phyloP scores from a whole-genome alignment of 352 stramenopile species.

The Pythium myriotylum region DNA sequence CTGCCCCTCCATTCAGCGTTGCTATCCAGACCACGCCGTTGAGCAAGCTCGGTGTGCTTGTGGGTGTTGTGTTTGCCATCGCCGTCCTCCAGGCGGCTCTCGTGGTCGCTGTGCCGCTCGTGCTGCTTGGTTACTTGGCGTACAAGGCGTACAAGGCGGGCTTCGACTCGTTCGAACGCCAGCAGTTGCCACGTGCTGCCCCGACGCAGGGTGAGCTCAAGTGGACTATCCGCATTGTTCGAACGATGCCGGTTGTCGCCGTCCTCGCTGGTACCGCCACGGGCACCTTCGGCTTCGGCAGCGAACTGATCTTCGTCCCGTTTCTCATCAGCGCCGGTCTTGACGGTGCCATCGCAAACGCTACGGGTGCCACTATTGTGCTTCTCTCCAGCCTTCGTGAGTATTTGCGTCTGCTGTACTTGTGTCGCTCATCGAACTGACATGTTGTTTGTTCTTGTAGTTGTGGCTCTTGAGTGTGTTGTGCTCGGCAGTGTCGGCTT shows the following conservation, averaged over 20 bases:
- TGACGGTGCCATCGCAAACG: conserved; percentile 13
- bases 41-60: conserved; percentile 24
- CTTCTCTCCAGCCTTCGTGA: conserved; percentile 20
- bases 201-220: conserved; percentile 24
- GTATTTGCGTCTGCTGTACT: conserved; percentile 1
- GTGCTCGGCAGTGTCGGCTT: conserved; percentile 15
- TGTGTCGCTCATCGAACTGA: conserved; percentile 4
- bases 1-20: conserved; percentile 17
- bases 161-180: conserved; percentile 18
- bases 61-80: conserved; percentile 23
- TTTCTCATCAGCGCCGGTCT: conserved; percentile 20
- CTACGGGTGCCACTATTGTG: conserved; percentile 18
- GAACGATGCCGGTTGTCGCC: conserved; percentile 11
- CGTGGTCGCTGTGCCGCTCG: conserved; percentile 21
- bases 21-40: conserved; percentile 18
- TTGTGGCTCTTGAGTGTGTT: conserved; percentile 21
- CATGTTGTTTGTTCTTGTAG: conserved; percentile 1
- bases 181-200: conserved; percentile 23
- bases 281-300: conserved; percentile 20
- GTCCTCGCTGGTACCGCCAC: conserved; percentile 8
- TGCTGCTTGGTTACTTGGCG: conserved; percentile 27
- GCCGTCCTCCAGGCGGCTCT: conserved; percentile 23
- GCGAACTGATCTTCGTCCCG: conserved; percentile 22
- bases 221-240: conserved; percentile 21
- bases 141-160: conserved; percentile 30